Base-by-base conservation (phyloP, 2,329 filamentous ascomycete genomes). In the Endoconidiophora polonica region DNA sequence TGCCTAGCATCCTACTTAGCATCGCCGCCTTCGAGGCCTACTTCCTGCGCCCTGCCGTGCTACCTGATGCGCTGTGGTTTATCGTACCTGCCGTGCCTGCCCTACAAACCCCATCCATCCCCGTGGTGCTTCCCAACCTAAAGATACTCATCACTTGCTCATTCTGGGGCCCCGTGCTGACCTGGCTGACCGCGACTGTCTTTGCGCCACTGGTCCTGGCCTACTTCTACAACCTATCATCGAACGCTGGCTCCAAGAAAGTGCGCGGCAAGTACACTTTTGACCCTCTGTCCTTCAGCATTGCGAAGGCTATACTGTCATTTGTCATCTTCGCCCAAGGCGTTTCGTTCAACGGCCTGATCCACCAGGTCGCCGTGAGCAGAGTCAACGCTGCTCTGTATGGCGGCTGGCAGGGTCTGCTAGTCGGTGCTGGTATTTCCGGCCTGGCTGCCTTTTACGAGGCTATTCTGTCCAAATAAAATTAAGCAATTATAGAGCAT, bases 171-270 rank as follows among this genome's bases (percentile, higher is more conserved):
- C 83, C 88, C 0, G 77, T 83, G 50, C 70, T 79, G 5, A 71
- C 87, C 18, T 96, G 88, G 87, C 62, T 77, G 4, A 62, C 80
- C 36, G 91, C 86, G 7, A 83, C 77, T 60, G 63, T 85, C 49
- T 59, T 84, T 41, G 56, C 90, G 24, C 90, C 90, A 1, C 68
- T 80, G 46, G 55, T 83, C 29, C 70, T 79, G 40, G 86, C 84
- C 23, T 96, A 91, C 68, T 94, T 95, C 63, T 83, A 94, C 74
- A 96, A 96, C 65, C 65, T 95, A 59, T 85, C 80, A 38, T 64
- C 62, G 59, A 54, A 55, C 60, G 58, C 61, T 57, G 53, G 61
- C 58, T 58, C 61, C 22, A 63, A 65, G 54, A 56, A 61, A 55
- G 58, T 61, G 41, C 67, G 68, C 55, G 70, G 68, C 56, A 71